Evolutionary conservation across 768 basidiomycete species (phyloP).

Genomic region (Tricholoma saponaceum): DNA sequence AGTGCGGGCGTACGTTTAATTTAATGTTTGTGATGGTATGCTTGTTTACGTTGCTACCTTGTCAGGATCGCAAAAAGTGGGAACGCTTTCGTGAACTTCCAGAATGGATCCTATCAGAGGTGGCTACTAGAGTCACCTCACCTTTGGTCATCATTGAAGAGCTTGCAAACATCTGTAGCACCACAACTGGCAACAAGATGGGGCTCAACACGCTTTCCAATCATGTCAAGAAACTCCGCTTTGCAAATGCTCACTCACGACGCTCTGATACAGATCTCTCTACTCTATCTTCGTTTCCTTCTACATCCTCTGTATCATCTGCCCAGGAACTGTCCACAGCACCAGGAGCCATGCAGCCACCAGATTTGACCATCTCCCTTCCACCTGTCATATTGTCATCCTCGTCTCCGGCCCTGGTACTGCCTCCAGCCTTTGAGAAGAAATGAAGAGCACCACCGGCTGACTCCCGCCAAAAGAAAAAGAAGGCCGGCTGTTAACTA

Average conservation of each 20-base stretch:
- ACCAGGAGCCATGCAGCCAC: conserved; percentile 16
- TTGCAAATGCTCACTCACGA: not conserved
- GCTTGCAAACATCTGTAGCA: not conserved
- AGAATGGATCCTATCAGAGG: conserved; percentile 13
- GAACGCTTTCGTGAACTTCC: conserved; percentile 20
- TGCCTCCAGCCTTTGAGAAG: not conserved
- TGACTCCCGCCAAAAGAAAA: not conserved
- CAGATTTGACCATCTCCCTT: no score
- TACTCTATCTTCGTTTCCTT: no score
- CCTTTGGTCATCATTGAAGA: not conserved
- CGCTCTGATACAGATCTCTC: not conserved
- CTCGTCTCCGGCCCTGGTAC: not conserved
- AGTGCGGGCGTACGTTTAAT: not conserved
- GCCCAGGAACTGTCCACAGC: no score
- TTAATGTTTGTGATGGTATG: not conserved
- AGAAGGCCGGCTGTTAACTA: not conserved
- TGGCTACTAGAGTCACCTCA: not conserved
- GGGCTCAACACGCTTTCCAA: conserved; percentile 1
- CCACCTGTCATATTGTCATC: not conserved
- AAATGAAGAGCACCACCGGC: not conserved
- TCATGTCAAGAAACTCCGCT: not conserved
- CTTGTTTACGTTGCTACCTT: not conserved
- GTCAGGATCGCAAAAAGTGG: conserved; percentile 18
- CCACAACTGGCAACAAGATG: not conserved
- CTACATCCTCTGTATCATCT: no score